A percentile compares a stretch with the other conserved stretches of the same genome.
Conservation (phyloP, 2,329 filamentous ascomycete species). For the Scorias spongiosa region DNA sequence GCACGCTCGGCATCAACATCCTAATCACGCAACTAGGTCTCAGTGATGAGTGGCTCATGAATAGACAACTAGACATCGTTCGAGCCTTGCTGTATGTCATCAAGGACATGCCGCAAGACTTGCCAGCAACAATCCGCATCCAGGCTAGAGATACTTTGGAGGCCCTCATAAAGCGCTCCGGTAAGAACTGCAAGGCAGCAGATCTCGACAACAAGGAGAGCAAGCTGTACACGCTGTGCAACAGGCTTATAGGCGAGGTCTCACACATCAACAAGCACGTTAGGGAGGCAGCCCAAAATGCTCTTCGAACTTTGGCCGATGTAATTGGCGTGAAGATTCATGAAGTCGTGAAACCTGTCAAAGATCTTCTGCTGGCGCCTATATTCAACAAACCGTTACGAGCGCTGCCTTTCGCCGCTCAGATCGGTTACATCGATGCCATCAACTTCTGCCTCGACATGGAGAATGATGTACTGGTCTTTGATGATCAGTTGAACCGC, state of each 20-base stretch:
- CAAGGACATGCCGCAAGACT: conserved; percentile 91
- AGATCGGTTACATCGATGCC: conserved; percentile 97
- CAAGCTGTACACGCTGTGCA: conserved; percentile 61
- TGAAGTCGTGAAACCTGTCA: conserved; percentile 78
- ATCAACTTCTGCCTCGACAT: conserved; percentile 89
- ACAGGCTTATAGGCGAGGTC: conserved; percentile 73
- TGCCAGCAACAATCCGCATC: conserved; percentile 75
- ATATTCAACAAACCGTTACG: conserved; percentile 93
- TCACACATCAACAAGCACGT: conserved; percentile 95
- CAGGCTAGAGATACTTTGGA: conserved; percentile 66
- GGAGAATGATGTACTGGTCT: conserved; percentile 75
- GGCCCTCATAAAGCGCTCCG: conserved; percentile 60
- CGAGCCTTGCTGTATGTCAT: conserved; percentile 91
- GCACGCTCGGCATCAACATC: conserved; percentile 77
- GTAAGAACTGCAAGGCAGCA: conserved; percentile 68
- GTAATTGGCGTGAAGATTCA: conserved; percentile 65
- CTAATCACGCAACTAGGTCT: conserved; percentile 73
- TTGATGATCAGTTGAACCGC: conserved; percentile 82
- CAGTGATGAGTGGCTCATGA: conserved; percentile 66
- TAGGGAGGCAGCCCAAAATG: conserved; percentile 68
- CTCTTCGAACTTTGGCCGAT: conserved; percentile 66
- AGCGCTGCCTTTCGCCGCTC: conserved; percentile 81
- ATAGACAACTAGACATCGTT: conserved; percentile 75
- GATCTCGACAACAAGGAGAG: conserved; percentile 55
- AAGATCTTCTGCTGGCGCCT: conserved; percentile 72